Evolutionary conservation across 257 asterid genomes (phyloP).

Genomic region (Verbascum thapsus): DNA sequence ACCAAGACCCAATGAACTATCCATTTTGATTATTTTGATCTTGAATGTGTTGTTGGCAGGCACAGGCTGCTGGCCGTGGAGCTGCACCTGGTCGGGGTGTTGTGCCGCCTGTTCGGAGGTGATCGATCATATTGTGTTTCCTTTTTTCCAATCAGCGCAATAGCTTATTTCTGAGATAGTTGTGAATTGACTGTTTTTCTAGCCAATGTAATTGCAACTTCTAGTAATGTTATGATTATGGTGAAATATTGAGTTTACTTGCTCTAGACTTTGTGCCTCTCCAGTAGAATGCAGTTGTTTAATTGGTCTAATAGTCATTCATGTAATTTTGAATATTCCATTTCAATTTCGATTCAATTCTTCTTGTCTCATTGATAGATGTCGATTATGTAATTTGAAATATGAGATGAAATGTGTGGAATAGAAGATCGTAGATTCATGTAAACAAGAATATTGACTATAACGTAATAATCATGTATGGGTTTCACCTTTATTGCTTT

Average conservation of each 20-base stretch:
- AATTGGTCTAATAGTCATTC: too few relatives aligned
- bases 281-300: too few relatives aligned
- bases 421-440: too few relatives aligned
- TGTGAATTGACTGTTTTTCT: conserved; percentile 2
- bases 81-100: conserved; percentile 82
- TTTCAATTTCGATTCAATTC: too few relatives aligned
- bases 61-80: conserved; percentile 93
- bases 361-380: too few relatives aligned
- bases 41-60: conserved; percentile 49
- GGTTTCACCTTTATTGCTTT: too few relatives aligned
- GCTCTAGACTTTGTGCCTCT: not conserved
- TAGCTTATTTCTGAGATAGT: conserved; percentile 15
- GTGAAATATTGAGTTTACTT: conserved; percentile 1
- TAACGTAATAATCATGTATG: too few relatives aligned
- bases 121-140: conserved; percentile 32
- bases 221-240: not conserved
- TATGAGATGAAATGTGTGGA: too few relatives aligned
- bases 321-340: too few relatives aligned
- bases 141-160: conserved; percentile 3
- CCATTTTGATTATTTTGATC: conserved; percentile 18
- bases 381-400: too few relatives aligned
- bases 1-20: too few relatives aligned
- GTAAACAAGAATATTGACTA: too few relatives aligned
- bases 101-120: conserved; percentile 87
- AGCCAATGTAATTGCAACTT: conserved; percentile 10